phyloP scores from a whole-genome alignment of 805 yeast species.

The Saitoella complicata region DNA sequence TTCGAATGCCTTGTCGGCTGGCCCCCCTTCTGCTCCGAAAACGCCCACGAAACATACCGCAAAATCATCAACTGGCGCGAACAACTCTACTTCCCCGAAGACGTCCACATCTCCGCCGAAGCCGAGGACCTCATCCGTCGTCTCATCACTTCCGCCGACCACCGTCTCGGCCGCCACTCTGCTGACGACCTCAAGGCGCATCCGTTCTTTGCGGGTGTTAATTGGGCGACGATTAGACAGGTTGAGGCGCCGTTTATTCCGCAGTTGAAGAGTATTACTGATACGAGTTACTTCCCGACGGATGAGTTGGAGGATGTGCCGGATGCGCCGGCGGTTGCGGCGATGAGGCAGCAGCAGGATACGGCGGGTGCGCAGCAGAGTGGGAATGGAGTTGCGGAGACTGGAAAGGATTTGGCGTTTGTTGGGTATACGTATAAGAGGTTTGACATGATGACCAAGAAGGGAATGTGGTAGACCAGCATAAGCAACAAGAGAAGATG shows the following conservation, averaged over 20 bases:
- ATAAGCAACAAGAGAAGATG: too few species aligned
- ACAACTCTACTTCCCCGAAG: constrained; percentile 76
- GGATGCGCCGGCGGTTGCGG: constrained; percentile 32
- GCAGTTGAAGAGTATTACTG: constrained; percentile 77
- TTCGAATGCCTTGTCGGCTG: constrained; percentile 90
- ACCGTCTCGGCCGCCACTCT: constrained; percentile 79
- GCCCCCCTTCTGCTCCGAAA: constrained; percentile 94
- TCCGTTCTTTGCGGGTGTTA: constrained; percentile 90
- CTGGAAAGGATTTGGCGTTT: constrained; percentile 72
- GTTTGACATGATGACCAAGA: constrained; percentile 68
- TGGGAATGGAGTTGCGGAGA: constrained; percentile 6
- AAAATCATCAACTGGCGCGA: constrained; percentile 87
- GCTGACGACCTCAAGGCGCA: constrained; percentile 81
- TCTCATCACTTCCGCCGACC: constrained; percentile 60
- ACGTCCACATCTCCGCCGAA: constrained; percentile 74
- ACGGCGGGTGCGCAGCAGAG: constrained; percentile 1
- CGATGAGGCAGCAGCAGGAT: constrained; percentile 11
- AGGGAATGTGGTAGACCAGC: constrained; percentile 11
- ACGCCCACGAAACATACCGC: constrained; percentile 84
- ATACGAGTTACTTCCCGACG: constrained; percentile 94
- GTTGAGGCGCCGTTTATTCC: constrained; percentile 93
- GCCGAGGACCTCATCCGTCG: constrained; percentile 73
- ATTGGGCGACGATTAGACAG: constrained; percentile 75
- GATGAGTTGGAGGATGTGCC: constrained; percentile 93
- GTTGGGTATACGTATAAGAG: constrained; percentile 94